Conservation (phyloP, 164 flowering plant species). For the Warburgia ugandensis region DNA sequence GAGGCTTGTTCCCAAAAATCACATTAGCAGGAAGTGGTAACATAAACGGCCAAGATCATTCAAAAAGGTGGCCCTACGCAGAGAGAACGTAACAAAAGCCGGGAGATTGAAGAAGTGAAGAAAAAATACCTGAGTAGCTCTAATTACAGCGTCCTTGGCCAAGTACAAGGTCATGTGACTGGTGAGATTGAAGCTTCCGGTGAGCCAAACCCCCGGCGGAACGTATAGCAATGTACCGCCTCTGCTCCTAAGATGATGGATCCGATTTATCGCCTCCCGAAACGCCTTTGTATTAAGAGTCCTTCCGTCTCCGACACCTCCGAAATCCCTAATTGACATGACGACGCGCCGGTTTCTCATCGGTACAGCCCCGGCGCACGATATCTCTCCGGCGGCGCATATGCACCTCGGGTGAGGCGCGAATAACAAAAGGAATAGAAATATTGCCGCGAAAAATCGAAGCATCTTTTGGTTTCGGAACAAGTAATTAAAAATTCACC, state of each 20-base stretch:
- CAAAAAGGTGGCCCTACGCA: not conserved
- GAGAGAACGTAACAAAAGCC: not conserved
- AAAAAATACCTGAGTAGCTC: slow-evolving; percentile 64
- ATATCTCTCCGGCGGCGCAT: slow-evolving; percentile 25
- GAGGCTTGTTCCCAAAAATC: no score
- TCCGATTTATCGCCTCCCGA: slow-evolving; percentile 66
- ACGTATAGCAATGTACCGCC: slow-evolving; percentile 86
- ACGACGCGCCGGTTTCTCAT: slow-evolving; percentile 49
- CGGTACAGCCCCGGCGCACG: slow-evolving; percentile 78
- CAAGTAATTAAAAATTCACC: no score
- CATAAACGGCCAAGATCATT: not conserved
- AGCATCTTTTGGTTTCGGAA: slow-evolving; percentile 16
- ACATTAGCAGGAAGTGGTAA: no score
- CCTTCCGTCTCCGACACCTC: slow-evolving; percentile 82
- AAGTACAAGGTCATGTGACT: slow-evolving; percentile 91
- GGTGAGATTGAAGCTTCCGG: slow-evolving; percentile 72
- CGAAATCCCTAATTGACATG: slow-evolving; percentile 78
- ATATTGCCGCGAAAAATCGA: not conserved
- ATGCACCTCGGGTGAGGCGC: slow-evolving; percentile 2
- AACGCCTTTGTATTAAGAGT: slow-evolving; percentile 90
- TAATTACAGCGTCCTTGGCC: slow-evolving; percentile 77
- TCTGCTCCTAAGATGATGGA: slow-evolving; percentile 58
- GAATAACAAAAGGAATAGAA: slow-evolving; percentile 10
- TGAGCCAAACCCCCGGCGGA: slow-evolving; percentile 84
- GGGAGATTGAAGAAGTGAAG: not conserved